Base-by-base conservation (phyloP, 1,139 yeast genomes). In the Geotrichum fermentans region DNA sequence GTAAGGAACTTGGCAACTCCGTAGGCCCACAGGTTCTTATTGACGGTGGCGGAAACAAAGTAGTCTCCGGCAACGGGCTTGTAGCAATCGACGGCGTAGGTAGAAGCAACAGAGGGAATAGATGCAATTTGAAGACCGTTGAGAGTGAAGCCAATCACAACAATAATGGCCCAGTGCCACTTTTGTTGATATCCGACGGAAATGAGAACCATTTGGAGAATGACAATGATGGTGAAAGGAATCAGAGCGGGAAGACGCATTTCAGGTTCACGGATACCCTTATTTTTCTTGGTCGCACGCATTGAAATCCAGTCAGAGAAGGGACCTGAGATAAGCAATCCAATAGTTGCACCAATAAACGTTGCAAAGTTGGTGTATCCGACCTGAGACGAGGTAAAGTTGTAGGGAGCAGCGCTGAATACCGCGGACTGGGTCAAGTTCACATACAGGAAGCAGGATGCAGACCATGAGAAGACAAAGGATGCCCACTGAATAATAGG, bases 281-380 rank as follows among this genome's bases (percentile, higher is more conserved):
- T 70, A 62, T 83, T 82, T 50, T 79, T 71, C 58, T 77, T 79
- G 20, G 94, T 87, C 64, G 83, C 61, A 80, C 81, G 77, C 38
- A 81, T 65, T 28, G 82, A 83, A 58, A 82, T 78, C 61, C 74
- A 72, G 63, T 85, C 94, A 58, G 43, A 75, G 63, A 37, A 65
- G 54, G 29, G 75, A 63, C 56, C 69, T 21, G 87, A 79, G 33
- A 82, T 55, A 14, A 75, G 66, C 49, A 94, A 94, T 1, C 90
- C 86, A 61, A 81, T 75, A 30, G 80, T 60, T 68, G 92, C 83
- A 2, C 94, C 94, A 40, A 83, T 76, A 46, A 83, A 69, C 45
- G 88, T 81, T 3, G 94, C 90, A 30, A 85, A 75, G 63, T 85
- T 83, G 83, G 83, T 80, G 44, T 83, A 64, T 1, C 89, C 92